Conservation (phyloP, 2,329 filamentous ascomycete genomes). For the Colletotrichum limetticola region DNA sequence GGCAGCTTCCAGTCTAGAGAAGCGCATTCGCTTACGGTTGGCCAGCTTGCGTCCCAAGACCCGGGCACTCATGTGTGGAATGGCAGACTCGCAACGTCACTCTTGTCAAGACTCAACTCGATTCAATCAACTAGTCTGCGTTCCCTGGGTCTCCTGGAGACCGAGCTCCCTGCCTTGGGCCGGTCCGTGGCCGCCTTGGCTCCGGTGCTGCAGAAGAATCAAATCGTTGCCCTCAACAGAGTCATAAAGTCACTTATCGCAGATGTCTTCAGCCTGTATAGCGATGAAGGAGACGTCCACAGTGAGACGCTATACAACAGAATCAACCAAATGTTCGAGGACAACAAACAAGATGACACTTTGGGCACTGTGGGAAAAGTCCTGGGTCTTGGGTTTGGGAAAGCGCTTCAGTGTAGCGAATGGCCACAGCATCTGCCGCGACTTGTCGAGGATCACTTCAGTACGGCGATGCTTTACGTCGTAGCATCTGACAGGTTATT, state of each 20-base stretch:
- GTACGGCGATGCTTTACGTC: conserved; percentile 58
- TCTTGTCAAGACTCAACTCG: conserved; percentile 66
- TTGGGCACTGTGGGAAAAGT: background rate
- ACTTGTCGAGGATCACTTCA: conserved; percentile 54
- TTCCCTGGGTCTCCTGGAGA: conserved; percentile 71
- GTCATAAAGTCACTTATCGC: conserved; percentile 59
- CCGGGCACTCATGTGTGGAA: conserved; percentile 46
- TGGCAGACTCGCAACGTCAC: conserved; percentile 51
- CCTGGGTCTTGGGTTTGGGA: background rate
- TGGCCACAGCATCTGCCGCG: conserved; percentile 48
- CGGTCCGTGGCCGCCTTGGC: conserved; percentile 63
- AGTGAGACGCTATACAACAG: conserved; percentile 8
- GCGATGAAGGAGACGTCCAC: conserved; percentile 36
- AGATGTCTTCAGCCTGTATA: conserved; percentile 53
- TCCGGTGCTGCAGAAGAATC: conserved; percentile 59
- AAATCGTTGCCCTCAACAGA: conserved; percentile 59
- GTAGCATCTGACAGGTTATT: conserved; percentile 46
- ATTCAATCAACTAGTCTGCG: conserved; percentile 66
- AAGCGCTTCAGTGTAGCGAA: conserved; percentile 42
- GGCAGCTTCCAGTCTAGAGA: conserved; percentile 23
- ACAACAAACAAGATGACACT: background rate
- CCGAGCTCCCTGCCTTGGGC: conserved; percentile 71
- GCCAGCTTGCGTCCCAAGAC: conserved; percentile 27
- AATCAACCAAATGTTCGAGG: background rate
- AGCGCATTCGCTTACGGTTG: conserved; percentile 25